phyloP scores from a whole-genome alignment of 2,329 filamentous ascomycete genomes.

The Diatrype stigma region DNA sequence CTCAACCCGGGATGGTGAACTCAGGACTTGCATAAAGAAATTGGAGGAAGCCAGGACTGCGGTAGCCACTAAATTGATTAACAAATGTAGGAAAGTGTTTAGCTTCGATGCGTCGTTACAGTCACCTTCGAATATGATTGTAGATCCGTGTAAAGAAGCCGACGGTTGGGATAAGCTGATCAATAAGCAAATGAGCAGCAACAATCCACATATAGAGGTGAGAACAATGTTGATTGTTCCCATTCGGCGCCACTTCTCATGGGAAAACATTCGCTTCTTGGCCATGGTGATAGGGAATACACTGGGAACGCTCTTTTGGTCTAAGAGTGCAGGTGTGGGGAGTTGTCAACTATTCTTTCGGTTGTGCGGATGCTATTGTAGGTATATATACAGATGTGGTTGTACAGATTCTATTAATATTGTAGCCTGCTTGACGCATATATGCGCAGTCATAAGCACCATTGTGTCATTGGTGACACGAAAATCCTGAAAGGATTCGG shows the following conservation, averaged over 20 bases:
- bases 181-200: background rate
- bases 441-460: too few relatives aligned
- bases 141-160: background rate
- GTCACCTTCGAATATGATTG: background rate
- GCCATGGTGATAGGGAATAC: background rate
- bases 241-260: background rate
- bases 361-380: too few relatives aligned
- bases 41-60: background rate
- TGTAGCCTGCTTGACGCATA: too few relatives aligned
- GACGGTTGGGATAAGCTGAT: background rate
- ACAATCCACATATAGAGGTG: background rate
- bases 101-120: background rate
- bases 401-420: too few relatives aligned
- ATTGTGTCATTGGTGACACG: too few relatives aligned
- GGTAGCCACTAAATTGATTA: background rate
- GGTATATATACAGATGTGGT: too few relatives aligned
- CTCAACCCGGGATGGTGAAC: conserved; percentile 5
- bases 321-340: background rate
- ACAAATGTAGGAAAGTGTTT: background rate
- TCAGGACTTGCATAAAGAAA: background rate
- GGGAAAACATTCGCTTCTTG: background rate
- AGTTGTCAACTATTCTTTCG: background rate
- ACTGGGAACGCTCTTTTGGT: too few relatives aligned
- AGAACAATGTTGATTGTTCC: background rate
- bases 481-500: too few relatives aligned